phyloP scores from a whole-genome alignment of 2,329 filamentous ascomycete species.

The Penicillium sp. region DNA sequence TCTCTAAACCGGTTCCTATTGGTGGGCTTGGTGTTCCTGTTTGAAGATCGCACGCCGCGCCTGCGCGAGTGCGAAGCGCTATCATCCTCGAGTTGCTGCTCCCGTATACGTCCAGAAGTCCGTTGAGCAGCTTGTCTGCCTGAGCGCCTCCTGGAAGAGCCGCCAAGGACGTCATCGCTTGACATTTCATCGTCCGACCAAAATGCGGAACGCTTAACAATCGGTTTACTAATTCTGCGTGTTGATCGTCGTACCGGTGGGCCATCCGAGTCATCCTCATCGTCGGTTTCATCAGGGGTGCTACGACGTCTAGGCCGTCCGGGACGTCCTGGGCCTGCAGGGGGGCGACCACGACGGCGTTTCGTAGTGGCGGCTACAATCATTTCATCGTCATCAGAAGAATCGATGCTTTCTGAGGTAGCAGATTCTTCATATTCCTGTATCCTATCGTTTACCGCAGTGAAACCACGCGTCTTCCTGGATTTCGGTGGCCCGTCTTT shows the following conservation, averaged over 20 bases:
- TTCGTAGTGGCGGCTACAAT: not conserved
- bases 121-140: constrained; percentile 12
- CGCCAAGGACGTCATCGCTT: constrained; percentile 22
- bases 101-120: constrained; percentile 12
- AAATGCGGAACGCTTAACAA: not conserved
- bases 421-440: constrained; percentile 13
- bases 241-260: constrained; percentile 11
- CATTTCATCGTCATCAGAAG: constrained; percentile 15
- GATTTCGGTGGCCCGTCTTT: constrained; percentile 12
- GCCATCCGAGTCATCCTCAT: not conserved
- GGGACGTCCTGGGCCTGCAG: not conserved
- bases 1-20: constrained; percentile 44
- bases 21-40: constrained; percentile 12
- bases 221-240: not conserved
- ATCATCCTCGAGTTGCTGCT: constrained; percentile 13
- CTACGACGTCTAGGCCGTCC: constrained; percentile 3
- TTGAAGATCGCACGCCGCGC: constrained; percentile 15
- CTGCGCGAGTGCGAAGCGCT: constrained; percentile 15
- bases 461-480: not conserved
- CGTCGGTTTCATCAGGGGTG: not conserved
- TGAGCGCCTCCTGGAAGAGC: constrained; percentile 16
- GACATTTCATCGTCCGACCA: constrained; percentile 23
- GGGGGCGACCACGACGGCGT: constrained; percentile 4
- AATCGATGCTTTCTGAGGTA: constrained; percentile 14
- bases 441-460: not conserved